These are phyloP conservation scores for Colletotrichum lini DNA, from an alignment of 2,329 filamentous ascomycete genomes.

Conservation along the genomic window DNA sequence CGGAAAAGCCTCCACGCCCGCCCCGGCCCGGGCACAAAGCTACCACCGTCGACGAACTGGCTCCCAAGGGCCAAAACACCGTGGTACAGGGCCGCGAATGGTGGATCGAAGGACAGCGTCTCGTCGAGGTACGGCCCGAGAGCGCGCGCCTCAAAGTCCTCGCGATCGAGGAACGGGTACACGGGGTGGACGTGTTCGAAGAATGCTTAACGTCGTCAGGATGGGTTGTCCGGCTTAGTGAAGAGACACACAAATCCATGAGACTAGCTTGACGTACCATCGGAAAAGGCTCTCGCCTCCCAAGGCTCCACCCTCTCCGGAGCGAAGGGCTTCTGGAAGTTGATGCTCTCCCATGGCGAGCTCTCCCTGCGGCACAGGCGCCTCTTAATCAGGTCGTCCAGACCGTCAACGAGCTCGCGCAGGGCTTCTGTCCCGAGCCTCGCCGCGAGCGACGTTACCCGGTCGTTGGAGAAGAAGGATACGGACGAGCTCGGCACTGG, in stretches of 20 bases:
- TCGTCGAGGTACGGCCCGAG: background rate
- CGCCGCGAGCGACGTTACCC: background rate
- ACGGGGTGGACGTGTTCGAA: constrained; percentile 54
- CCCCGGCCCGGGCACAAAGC: constrained; percentile 38
- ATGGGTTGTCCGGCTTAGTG: background rate
- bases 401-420: background rate
- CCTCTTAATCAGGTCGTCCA: background rate
- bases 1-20: constrained; percentile 44
- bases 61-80: constrained; percentile 50
- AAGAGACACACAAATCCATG: background rate
- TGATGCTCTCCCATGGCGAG: background rate
- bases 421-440: background rate
- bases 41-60: constrained; percentile 47
- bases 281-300: no score
- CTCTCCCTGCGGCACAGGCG: background rate
- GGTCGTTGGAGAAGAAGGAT: background rate
- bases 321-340: background rate
- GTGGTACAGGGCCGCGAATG: constrained; percentile 53
- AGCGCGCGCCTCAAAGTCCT: constrained; percentile 11
- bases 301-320: no score
- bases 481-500: background rate
- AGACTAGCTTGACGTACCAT: background rate
- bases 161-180: constrained; percentile 53
- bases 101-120: constrained; percentile 11
- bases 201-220: constrained; percentile 47